phyloP scores from a whole-genome alignment of 805 yeast genomes.

The Myxozyma nipponensis region DNA sequence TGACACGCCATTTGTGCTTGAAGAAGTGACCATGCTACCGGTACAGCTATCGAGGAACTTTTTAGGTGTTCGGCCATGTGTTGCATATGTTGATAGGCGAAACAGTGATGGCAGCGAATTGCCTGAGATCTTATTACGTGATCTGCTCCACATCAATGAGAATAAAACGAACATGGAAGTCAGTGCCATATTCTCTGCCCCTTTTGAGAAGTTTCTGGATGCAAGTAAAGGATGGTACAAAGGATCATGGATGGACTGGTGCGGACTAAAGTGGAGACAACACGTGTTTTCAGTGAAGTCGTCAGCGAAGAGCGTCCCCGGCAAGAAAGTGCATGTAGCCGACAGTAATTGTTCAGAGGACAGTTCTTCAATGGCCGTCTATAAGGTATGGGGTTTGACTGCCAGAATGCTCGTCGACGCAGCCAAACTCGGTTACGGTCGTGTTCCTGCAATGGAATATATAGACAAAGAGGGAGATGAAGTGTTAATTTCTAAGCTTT shows the following conservation, averaged over 20 bases:
- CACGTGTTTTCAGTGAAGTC: constrained; percentile 33
- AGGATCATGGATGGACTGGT: constrained; percentile 36
- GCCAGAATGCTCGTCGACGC: constrained; percentile 42
- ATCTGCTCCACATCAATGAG: constrained; percentile 12
- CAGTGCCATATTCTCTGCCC: constrained; percentile 30
- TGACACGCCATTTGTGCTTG: constrained; percentile 50
- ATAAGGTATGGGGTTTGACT: constrained; percentile 43
- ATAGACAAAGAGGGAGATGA: constrained; percentile 24
- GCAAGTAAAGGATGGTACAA: constrained; percentile 26
- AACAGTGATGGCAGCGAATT: constrained; percentile 1
- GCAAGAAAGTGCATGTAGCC: not conserved
- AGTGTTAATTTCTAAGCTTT: constrained; percentile 15
- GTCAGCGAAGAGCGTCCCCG: constrained; percentile 2
- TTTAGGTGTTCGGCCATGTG: constrained; percentile 75
- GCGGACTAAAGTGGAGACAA: constrained; percentile 37
- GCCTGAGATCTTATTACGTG: constrained; percentile 11
- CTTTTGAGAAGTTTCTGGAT: constrained; percentile 18
- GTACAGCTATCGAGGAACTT: constrained; percentile 78
- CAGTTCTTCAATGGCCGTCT: constrained; percentile 13
- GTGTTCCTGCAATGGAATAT: constrained; percentile 37
- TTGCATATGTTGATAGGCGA: constrained; percentile 31
- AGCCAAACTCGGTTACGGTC: constrained; percentile 37
- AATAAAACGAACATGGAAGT: constrained; percentile 34
- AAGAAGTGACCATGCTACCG: constrained; percentile 63
- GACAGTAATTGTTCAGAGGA: not conserved